Evolutionary conservation across 371 early-diverging fungal species (phyloP).

Genomic region (Circinella umbellata): DNA sequence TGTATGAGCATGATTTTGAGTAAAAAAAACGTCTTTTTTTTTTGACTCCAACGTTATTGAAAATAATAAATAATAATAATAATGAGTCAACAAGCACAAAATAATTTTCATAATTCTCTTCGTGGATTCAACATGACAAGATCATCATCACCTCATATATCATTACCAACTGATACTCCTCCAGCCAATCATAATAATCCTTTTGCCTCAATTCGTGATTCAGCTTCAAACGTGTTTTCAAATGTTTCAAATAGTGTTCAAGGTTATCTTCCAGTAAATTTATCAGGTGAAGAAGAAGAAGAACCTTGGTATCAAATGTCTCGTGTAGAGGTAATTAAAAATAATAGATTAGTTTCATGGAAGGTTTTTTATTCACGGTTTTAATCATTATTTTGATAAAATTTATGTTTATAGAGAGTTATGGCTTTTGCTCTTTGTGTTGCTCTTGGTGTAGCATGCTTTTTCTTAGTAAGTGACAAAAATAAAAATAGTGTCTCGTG

Average conservation of each 20-base stretch:
- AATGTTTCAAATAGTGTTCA: conserved; percentile 48
- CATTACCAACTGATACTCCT: conserved; percentile 22
- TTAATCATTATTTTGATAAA: neutral
- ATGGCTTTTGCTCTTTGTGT: conserved; percentile 58
- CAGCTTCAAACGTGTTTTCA: conserved; percentile 43
- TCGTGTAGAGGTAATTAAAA: conserved; percentile 43
- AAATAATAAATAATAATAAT: neutral
- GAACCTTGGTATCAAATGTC: conserved; percentile 60
- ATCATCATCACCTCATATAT: conserved; percentile 29
- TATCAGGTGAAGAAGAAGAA: conserved; percentile 44
- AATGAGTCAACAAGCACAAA: conserved; percentile 24
- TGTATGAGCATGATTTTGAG: no score
- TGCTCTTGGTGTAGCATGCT: conserved; percentile 51
- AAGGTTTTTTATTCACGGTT: neutral
- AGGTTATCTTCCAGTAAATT: conserved; percentile 48
- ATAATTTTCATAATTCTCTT: conserved; percentile 44
- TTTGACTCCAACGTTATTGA: neutral
- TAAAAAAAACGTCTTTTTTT: no score
- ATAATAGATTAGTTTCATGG: neutral
- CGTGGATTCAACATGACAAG: conserved; percentile 43
- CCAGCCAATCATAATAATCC: conserved; percentile 15
- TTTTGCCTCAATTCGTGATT: conserved; percentile 41
- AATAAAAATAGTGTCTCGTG: neutral
- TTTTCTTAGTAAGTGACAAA: conserved; percentile 37
- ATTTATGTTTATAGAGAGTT: conserved; percentile 32